Base-by-base conservation (phyloP, 495 filamentous ascomycete species). In the Xylona heveae region DNA sequence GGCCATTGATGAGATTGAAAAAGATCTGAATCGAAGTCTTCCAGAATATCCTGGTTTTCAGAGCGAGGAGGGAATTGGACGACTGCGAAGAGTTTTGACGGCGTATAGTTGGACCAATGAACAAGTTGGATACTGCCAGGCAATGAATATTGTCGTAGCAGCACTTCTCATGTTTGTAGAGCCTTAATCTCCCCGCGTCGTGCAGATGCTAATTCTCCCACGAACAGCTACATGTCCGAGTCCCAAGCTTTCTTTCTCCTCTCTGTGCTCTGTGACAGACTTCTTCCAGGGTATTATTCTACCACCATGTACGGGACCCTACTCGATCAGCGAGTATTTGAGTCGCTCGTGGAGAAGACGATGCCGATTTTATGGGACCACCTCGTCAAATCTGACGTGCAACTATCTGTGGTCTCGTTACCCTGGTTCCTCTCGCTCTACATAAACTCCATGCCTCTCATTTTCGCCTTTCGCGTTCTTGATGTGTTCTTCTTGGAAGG, bases 301-400 rank as follows among this genome's bases (percentile, higher is more conserved):
- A 85, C 74, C 8, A 97, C 88, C 27, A 97, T 97, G 88, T 95
- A 95, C 47, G 88, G 88, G 34, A 97, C 88, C 0, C 66, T 97
- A 8, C 66, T 97, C 8, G 88, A 97, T 44, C 88, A 97, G 44
- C 75, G 81, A 38, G 88, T 97, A 2, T 95, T 97, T 47, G 88
- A 97, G 52, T 88, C 80, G 2, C 58, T 95, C 0, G 88, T 97
- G 12, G 90, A 97, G 49, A 91, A 80, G 57, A 97, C 85, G 0
- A 97, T 97, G 88, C 88, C 88, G 8, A 78, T 97, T 26, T 62
- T 97, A 4, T 97, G 88, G 90, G 84, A 95, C 13, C 90, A 97
- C 40, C 74, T 97, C 10, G 70, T 74, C 33, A 92, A 85, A 49
- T 82, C 73, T 31, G 88, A 97, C 46, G 84, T 97, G 14, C 88